Conservation (phyloP, 768 basidiomycete species). For the Phlegmacium glaucopus region DNA sequence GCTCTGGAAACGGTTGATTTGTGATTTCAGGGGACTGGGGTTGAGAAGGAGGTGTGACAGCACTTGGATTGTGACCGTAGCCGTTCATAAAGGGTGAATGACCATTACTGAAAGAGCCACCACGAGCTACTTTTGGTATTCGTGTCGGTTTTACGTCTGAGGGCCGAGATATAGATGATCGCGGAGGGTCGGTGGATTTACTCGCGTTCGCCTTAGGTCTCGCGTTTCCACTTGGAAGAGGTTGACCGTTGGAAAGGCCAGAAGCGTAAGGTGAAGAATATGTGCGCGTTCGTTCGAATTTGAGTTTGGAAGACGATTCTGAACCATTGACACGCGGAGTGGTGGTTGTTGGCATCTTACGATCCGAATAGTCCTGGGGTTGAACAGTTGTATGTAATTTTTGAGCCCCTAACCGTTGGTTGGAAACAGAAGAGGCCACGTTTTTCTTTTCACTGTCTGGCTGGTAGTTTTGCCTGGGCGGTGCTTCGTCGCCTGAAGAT, state of each 20-base stretch:
- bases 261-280: constrained; percentile 58
- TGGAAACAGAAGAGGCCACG: constrained; percentile 4
- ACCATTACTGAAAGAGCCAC: constrained; percentile 19
- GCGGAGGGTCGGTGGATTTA: constrained; percentile 32
- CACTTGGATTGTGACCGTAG: constrained; percentile 13
- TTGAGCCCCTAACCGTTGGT: constrained; percentile 6
- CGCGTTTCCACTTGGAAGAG: constrained; percentile 17
- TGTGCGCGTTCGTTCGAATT: constrained; percentile 55
- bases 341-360: constrained; percentile 15
- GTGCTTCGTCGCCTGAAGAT: constrained; percentile 51
- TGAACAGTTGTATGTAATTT: constrained; percentile 12
- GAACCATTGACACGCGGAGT: constrained; percentile 24
- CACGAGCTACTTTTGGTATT: constrained; percentile 42
- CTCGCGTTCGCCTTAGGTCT: constrained; percentile 27
- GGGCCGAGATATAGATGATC: constrained; percentile 43
- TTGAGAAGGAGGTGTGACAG: constrained; percentile 16
- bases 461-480: constrained; percentile 26
- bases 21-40: constrained; percentile 12
- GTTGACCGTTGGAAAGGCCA: constrained; percentile 30
- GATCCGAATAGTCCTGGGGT: constrained; percentile 13
- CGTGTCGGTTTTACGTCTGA: constrained; percentile 45
- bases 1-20: constrained; percentile 15
- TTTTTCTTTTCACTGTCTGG: constrained; percentile 13
- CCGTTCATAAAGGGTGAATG: constrained; percentile 25
- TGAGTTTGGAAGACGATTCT: constrained; percentile 24